Base-by-base conservation (phyloP, 225 moss, liverwort and hornwort genomes). In the Takakia lepidozioides region DNA sequence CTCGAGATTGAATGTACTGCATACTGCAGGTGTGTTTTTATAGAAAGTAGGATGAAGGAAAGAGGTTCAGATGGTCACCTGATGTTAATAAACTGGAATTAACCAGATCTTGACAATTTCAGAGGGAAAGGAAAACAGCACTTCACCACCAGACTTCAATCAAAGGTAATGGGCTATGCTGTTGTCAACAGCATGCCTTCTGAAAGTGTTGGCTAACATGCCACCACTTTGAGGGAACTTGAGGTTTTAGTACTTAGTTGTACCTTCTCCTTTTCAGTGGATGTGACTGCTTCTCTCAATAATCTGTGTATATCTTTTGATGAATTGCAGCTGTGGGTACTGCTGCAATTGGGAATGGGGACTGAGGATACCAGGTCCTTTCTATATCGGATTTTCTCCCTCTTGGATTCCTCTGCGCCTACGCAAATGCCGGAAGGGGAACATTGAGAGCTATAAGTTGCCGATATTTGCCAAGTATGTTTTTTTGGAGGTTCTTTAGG, bases 291-390 rank as follows among this genome's bases (percentile, higher is more conserved):
- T 32, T 32, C 32, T 1, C 32, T 1, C 11, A 32, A 32, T 32
- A 32, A 32, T 32, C 7, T 32, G 32, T 6, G 8, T 32, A 6
- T 32, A 11, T 32, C 11, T 32, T 32, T 11, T 32, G 11, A 32
- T 7, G 32, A 32, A 11, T 27, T 62, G 62, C 82, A 98, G 98
- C 44, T 98, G 98, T 59, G 91, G 98, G 20, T 91, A 98, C 67
- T 98, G 98, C 76, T 98, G 98, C 68, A 87, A 85, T 47, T 98
- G 98, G 98, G 91, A 98, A 72, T 98, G 98, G 98, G 98, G 91
- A 23, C 51, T 98, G 42, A 72, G 69, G 47, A 66, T 98, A 5
- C 98, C 98, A 13, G 80, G 83, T 10, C 72, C 74, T 0, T 85
- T 69, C 49, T 91, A 91, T 51, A 39, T 98, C 51, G 98, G 85